Percentiles rank a stretch among this genome's conserved stretches.
Evolutionary conservation across 2,329 filamentous ascomycete genomes (phyloP).

Genomic region (Helotiales sp.): DNA sequence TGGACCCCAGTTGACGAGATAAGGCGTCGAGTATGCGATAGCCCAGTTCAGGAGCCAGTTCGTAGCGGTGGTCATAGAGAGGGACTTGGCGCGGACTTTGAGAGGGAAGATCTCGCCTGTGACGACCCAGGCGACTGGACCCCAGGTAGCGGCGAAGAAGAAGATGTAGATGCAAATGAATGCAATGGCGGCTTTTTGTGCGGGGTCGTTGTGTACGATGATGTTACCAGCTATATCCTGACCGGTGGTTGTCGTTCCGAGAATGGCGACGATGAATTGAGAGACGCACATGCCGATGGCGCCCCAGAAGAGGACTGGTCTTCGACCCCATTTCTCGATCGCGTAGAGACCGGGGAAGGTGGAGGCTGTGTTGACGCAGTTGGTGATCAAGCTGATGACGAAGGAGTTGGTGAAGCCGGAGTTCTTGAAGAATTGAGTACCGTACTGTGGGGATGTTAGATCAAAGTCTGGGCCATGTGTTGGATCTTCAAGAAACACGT

Average conservation of each 20-base stretch:
- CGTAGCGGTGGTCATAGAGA: constrained; percentile 71
- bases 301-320: constrained; percentile 67
- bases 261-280: constrained; percentile 64
- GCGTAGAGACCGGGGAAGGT: constrained; percentile 67
- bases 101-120: constrained; percentile 68
- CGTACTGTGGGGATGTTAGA: constrained; percentile 47
- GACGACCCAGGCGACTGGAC: constrained; percentile 73
- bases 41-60: constrained; percentile 78
- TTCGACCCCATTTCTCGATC: constrained; percentile 69
- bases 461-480: not conserved
- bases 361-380: constrained; percentile 65
- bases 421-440: constrained; percentile 64
- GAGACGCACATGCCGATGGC: constrained; percentile 68
- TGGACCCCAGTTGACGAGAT: constrained; percentile 74
- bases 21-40: constrained; percentile 80
- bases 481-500: not conserved
- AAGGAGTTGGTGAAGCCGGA: constrained; percentile 59
- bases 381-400: constrained; percentile 66
- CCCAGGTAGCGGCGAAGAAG: constrained; percentile 75
- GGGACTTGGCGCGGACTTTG: constrained; percentile 64
- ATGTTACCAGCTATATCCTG: constrained; percentile 54
- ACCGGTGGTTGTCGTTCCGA: constrained; percentile 61
- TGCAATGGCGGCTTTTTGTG: constrained; percentile 61
- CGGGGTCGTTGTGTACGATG: constrained; percentile 55
- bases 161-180: constrained; percentile 76